Evolutionary conservation across 1,284 basidiomycete genomes (phyloP).

Genomic region (Phellopilus nigrolimitatus): DNA sequence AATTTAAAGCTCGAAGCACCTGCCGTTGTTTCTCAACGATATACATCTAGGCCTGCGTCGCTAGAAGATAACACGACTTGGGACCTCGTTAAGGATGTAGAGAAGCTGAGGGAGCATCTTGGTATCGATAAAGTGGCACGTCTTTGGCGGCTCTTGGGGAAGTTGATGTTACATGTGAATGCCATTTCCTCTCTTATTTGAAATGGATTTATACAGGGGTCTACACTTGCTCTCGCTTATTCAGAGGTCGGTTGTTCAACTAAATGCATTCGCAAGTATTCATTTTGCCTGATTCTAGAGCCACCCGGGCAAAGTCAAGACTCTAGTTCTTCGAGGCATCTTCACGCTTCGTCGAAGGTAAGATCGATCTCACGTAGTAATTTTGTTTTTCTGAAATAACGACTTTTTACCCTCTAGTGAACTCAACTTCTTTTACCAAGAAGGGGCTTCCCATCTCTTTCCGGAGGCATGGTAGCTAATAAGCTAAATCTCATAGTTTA

Average conservation of each 20-base stretch:
- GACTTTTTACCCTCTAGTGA: slow-evolving; percentile 49
- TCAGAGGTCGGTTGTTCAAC: slow-evolving; percentile 53
- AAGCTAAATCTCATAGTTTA: not conserved
- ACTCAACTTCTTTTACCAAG: slow-evolving; percentile 90
- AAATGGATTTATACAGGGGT: slow-evolving; percentile 55
- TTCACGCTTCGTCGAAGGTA: slow-evolving; percentile 81
- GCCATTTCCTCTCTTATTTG: not conserved
- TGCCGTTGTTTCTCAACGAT: not conserved
- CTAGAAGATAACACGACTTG: slow-evolving; percentile 90
- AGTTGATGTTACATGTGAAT: slow-evolving; percentile 21
- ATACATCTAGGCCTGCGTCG: slow-evolving; percentile 54
- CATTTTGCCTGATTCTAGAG: slow-evolving; percentile 36
- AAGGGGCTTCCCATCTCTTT: slow-evolving; percentile 76
- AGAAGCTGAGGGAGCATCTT: slow-evolving; percentile 73
- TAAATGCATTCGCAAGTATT: not conserved
- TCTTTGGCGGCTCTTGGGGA: slow-evolving; percentile 91
- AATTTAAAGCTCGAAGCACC: not conserved
- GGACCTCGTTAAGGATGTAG: slow-evolving; percentile 90
- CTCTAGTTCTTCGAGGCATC: slow-evolving; percentile 62
- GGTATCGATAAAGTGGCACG: slow-evolving; percentile 82
- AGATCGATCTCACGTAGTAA: slow-evolving; percentile 6
- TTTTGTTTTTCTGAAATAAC: not conserved
- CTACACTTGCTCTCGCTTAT: slow-evolving; percentile 85
- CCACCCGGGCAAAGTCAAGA: slow-evolving; percentile 78
- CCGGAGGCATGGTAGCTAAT: slow-evolving; percentile 74